A percentile compares a stretch with the other conserved stretches of the same genome.
Evolutionary conservation across 306 rosid genomes (phyloP).

Genomic region (Cercis canadensis): DNA sequence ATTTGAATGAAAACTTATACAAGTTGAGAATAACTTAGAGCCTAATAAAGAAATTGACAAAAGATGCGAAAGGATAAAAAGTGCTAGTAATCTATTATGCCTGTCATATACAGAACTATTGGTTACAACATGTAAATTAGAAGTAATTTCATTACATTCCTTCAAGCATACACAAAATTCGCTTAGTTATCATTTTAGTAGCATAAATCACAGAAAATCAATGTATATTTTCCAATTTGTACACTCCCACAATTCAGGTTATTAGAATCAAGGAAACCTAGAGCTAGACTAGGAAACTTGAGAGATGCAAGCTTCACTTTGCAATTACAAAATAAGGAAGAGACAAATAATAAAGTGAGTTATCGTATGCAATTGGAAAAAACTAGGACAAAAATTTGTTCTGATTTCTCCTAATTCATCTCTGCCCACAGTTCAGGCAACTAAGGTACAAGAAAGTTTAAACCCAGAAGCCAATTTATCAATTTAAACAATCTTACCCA

Average conservation of each 20-base stretch:
- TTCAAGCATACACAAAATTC: conserved; percentile 3
- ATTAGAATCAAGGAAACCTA: conserved; percentile 2
- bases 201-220: not conserved
- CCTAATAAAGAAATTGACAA: not conserved
- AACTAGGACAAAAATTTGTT: not conserved
- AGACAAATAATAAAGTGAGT: not conserved
- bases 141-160: not conserved
- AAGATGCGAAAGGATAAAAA: too few species aligned
- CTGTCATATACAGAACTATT: not conserved
- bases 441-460: not conserved
- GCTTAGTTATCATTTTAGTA: not conserved
- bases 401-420: not conserved
- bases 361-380: not conserved
- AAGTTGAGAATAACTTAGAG: not conserved
- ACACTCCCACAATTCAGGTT: not conserved
- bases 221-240: not conserved
- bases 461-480: not conserved
- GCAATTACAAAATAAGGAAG: not conserved
- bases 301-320: not conserved
- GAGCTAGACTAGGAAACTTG: not conserved
- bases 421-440: not conserved
- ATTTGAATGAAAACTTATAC: conserved; percentile 1
- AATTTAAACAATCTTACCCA: not conserved
- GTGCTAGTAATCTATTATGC: not conserved
- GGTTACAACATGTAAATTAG: not conserved